Percentiles rank a stretch among this genome's conserved stretches.
Conservation (phyloP, 1,284 basidiomycete species). For the Trametes sp. region DNA sequence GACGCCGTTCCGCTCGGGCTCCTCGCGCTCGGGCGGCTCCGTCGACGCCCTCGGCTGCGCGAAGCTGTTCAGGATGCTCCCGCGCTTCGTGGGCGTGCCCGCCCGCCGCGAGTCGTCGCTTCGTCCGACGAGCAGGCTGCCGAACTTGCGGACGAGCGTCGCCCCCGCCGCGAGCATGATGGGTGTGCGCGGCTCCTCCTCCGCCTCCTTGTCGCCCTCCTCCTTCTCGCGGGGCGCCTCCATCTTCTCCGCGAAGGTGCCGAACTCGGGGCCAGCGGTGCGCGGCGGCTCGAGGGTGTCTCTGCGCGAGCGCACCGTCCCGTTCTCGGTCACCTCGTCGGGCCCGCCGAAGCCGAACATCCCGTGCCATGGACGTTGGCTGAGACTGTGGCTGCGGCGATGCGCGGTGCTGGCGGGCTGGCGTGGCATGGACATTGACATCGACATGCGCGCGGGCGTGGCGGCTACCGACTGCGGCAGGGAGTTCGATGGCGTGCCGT, state of each 20-base stretch:
- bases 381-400: conserved; percentile 78
- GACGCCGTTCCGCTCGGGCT: conserved; percentile 31
- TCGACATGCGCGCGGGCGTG: conserved; percentile 40
- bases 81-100: conserved; percentile 51
- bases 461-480: conserved; percentile 37
- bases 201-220: conserved; percentile 37
- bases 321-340: conserved; percentile 52
- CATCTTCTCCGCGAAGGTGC: conserved; percentile 54
- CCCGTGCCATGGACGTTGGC: conserved; percentile 64
- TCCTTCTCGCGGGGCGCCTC: conserved; percentile 37
- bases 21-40: conserved; percentile 38
- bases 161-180: conserved; percentile 61
- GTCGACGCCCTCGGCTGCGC: conserved; percentile 50
- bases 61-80: conserved; percentile 56
- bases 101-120: conserved; percentile 51
- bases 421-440: conserved; percentile 54
- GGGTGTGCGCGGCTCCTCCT: conserved; percentile 42
- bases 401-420: conserved; percentile 74
- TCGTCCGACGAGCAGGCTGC: conserved; percentile 64
- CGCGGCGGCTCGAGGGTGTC: conserved; percentile 50
- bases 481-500: conserved; percentile 13
- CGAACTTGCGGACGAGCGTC: conserved; percentile 78
- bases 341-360: conserved; percentile 56
- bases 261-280: conserved; percentile 66
- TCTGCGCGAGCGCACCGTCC: conserved; percentile 40